These are phyloP conservation scores for Aspergillus asperescens DNA, from an alignment of 495 filamentous ascomycete species.

Conservation along the genomic window DNA sequence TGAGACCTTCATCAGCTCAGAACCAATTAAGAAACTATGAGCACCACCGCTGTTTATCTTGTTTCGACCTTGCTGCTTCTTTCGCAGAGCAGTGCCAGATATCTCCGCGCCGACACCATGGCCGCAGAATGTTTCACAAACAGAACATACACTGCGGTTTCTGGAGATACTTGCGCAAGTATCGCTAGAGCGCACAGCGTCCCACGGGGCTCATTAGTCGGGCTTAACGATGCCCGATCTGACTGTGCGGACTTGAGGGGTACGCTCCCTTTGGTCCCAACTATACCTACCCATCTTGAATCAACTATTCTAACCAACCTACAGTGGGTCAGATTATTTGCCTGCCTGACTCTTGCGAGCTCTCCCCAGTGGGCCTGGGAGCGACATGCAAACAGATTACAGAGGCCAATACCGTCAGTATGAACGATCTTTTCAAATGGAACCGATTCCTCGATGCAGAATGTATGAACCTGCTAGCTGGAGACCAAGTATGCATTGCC, in stretches of 20 bases:
- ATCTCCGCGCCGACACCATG: too few species aligned
- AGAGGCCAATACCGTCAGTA: neutral
- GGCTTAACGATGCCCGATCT: neutral
- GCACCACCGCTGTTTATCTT: neutral
- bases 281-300: neutral
- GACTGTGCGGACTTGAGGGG: constrained; percentile 6
- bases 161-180: constrained; percentile 2
- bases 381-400: neutral
- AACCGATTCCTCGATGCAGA: constrained; percentile 9
- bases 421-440: constrained; percentile 1
- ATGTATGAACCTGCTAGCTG: constrained; percentile 13
- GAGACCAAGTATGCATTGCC: constrained; percentile 9
- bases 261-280: too few species aligned
- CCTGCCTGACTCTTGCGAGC: constrained; percentile 1
- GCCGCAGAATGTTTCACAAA: neutral
- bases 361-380: neutral
- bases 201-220: neutral
- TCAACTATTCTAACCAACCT: neutral
- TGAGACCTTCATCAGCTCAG: too few species aligned
- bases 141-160: neutral
- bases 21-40: neutral
- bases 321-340: constrained; percentile 5
- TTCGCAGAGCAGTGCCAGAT: neutral
- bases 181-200: constrained; percentile 1
- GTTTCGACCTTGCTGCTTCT: neutral